Evolutionary conservation across 345 rosid species (phyloP), one percentile per base, ranked within the genome.

Genomic region (Eucalyptus cloeziana): DNA sequence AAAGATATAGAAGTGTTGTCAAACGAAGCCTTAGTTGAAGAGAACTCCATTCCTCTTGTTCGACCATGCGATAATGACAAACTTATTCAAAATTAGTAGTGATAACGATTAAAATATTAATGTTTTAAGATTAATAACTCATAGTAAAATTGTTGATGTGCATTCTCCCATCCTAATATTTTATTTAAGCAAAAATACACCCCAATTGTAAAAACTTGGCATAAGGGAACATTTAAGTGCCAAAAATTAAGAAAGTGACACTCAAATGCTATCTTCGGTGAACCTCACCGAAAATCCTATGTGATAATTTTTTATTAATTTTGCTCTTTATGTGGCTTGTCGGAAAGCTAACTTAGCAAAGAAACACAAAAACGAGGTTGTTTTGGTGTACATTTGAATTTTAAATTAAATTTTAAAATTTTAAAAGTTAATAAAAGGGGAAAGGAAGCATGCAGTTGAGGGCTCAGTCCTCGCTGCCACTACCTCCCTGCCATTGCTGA

Each of bases 301-400:
- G 49, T 45, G 3, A 9, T 8, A 45, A 45, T 45, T 45, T 45
- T 45, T 45, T 45, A 44, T 44, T 44, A 44, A 44, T 44, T 44
- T 44, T 44, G 10, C 10, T 44, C 3, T 8, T 1, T 44, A 44
- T 44, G 10, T 44, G 10, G 10, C 47, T 44, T 1, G 10, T 44
- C 3, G 1, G 47, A 44, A 44, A 44, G 47, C 10, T 45, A 0
- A 45, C 49, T 45, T 8, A 45, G 12, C 12, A 45, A 45, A 10
- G 1, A 45, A 45, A 45, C 3, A 9, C 49, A 45, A 45, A 45
- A 45, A 45, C 0, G 10, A 45, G 1, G 12, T 45, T 0, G 1
- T 45, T 9, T 45, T 45, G 12, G 3, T 4, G 10, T 2, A 8
- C 0, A 45, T 10, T 45, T 45, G 12, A 10, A 45, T 45, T 45